A percentile compares a stretch with the other conserved stretches of the same genome.
Evolutionary conservation across 768 basidiomycete genomes (phyloP).

Genomic region (Boletellus sp.): DNA sequence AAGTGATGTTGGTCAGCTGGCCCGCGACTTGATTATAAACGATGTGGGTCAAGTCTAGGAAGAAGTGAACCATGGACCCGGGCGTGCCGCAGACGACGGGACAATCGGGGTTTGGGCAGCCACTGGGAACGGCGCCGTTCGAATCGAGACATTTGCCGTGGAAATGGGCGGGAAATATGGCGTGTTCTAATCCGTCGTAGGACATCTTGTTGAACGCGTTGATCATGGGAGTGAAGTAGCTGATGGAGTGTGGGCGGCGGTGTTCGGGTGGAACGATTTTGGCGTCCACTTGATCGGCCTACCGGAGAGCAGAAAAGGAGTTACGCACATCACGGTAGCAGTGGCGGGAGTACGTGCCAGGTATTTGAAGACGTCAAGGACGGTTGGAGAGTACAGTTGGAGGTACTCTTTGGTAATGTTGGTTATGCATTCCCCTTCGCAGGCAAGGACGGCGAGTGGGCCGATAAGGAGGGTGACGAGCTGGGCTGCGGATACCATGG

Average conservation of each 20-base stretch:
- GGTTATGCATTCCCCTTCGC: constrained; percentile 68
- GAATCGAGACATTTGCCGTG: constrained; percentile 68
- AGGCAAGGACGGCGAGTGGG: constrained; percentile 46
- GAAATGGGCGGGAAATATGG: constrained; percentile 69
- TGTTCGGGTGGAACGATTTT: constrained; percentile 29
- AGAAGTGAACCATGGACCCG: constrained; percentile 75
- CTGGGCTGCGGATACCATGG: constrained; percentile 21
- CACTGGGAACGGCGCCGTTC: constrained; percentile 54
- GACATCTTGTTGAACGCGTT: constrained; percentile 43
- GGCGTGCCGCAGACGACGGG: constrained; percentile 78
- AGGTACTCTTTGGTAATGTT: constrained; percentile 56
- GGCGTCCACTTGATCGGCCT: constrained; percentile 37
- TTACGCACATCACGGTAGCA: neutral
- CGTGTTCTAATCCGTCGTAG: constrained; percentile 43
- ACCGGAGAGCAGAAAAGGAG: neutral
- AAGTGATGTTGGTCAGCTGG: constrained; percentile 33
- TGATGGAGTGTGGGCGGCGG: constrained; percentile 23
- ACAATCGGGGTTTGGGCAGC: constrained; percentile 79
- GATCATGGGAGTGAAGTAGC: constrained; percentile 46
- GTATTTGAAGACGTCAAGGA: constrained; percentile 36
- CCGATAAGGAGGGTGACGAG: constrained; percentile 25
- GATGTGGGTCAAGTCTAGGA: constrained; percentile 43
- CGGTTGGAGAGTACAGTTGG: constrained; percentile 43
- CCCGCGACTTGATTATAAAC: constrained; percentile 42
- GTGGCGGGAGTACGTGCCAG: constrained; percentile 38